phyloP scores from a whole-genome alignment of 257 asterid genomes.

The Pogostemon cablin region DNA sequence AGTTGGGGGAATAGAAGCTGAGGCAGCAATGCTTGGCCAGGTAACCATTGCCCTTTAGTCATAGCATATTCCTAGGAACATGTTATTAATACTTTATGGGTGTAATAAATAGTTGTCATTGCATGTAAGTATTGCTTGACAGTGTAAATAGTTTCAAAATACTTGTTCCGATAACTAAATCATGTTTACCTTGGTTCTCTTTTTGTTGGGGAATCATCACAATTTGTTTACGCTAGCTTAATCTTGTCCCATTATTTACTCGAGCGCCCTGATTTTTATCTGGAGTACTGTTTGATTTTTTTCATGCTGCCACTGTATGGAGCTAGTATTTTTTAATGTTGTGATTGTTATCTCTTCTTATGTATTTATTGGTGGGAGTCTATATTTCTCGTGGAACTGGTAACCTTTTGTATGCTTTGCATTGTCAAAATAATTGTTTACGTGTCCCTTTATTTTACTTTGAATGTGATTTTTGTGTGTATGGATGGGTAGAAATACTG shows the following conservation, averaged over 20 bases:
- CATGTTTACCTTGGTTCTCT: background rate
- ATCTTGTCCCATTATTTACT: background rate
- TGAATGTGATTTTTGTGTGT: background rate
- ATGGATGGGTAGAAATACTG: background rate
- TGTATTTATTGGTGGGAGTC: background rate
- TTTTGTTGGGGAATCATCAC: background rate
- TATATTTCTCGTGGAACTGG: conserved; percentile 7
- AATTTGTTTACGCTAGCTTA: background rate
- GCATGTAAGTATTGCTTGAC: background rate
- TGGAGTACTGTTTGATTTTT: background rate
- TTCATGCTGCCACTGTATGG: background rate
- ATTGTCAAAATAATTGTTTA: background rate
- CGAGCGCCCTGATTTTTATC: background rate
- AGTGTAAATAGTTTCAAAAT: background rate
- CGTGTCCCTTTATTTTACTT: background rate
- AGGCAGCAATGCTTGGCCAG: conserved; percentile 97
- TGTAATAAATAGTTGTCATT: background rate
- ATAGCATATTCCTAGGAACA: background rate
- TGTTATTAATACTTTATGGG: background rate
- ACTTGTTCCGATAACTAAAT: background rate
- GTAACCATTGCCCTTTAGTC: conserved; percentile 35
- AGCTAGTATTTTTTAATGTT: background rate
- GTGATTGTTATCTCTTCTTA: background rate
- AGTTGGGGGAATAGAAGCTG: conserved; percentile 98
- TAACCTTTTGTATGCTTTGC: background rate